Conservation (phyloP, 2,329 filamentous ascomycete species). For the Exophiala dermatitidis region DNA sequence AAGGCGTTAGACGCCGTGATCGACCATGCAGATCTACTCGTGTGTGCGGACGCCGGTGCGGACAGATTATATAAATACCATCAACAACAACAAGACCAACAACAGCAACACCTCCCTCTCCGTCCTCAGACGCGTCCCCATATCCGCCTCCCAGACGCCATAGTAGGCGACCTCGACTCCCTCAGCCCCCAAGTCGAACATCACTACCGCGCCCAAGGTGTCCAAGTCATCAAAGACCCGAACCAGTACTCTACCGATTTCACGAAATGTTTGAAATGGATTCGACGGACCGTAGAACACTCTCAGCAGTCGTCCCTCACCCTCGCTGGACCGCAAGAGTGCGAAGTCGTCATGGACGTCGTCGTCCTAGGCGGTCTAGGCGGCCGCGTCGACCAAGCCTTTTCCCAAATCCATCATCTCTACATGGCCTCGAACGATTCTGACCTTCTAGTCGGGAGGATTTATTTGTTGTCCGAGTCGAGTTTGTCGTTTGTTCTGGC, state of each 20-base stretch:
- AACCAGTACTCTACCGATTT: conserved; percentile 91
- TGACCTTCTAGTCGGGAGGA: conserved; percentile 45
- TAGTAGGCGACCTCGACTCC: conserved; percentile 90
- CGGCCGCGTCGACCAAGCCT: conserved; percentile 84
- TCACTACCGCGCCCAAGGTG: conserved; percentile 58
- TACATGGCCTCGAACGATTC: conserved; percentile 43
- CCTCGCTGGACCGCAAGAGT: too few species aligned
- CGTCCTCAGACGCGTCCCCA: neutral
- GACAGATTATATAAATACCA: conserved; percentile 58
- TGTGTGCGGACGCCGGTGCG: conserved; percentile 89
- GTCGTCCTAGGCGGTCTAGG: conserved; percentile 77
- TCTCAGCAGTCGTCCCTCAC: too few species aligned
- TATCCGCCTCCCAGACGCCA: conserved; percentile 54
- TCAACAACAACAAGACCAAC: neutral
- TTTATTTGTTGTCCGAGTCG: conserved; percentile 75
- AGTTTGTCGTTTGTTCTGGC: conserved; percentile 78
- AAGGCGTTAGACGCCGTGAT: conserved; percentile 35
- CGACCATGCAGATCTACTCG: conserved; percentile 50
- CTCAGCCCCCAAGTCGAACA: conserved; percentile 54
- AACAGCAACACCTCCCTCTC: neutral
- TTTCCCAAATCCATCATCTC: conserved; percentile 82
- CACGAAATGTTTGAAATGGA: conserved; percentile 65
- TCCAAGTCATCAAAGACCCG: conserved; percentile 60
- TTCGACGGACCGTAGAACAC: conserved; percentile 31
- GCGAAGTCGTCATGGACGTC: conserved; percentile 48